A percentile compares a stretch with the other conserved stretches of the same genome.
Evolutionary conservation across 352 stramenopile genomes (phyloP).

Genomic region (Thraustochytrium striatum): DNA sequence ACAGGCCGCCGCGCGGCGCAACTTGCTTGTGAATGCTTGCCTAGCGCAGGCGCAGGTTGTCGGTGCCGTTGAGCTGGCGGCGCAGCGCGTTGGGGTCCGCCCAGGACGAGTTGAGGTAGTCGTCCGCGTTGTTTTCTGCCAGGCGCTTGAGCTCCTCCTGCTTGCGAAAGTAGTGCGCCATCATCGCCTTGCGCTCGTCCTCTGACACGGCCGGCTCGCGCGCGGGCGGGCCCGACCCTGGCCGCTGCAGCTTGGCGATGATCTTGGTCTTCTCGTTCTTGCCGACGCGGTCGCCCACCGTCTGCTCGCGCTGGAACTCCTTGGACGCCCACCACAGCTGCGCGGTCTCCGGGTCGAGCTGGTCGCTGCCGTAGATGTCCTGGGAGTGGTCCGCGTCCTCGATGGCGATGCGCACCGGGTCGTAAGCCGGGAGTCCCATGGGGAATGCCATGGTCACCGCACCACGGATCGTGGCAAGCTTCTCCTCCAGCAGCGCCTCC

Average conservation of each 20-base stretch:
- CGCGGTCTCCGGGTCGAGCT: conserved; percentile 73
- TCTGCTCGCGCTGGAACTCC: conserved; percentile 84
- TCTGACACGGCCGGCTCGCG: conserved; percentile 74
- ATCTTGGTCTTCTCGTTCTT: conserved; percentile 93
- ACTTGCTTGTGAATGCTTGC: too few relatives aligned
- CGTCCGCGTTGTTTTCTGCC: conserved; percentile 81
- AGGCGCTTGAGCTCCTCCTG: conserved; percentile 77
- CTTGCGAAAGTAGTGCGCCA: conserved; percentile 89
- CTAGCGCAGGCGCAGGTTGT: conserved; percentile 60
- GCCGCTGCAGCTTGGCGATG: conserved; percentile 78
- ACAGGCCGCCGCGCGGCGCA: too few relatives aligned
- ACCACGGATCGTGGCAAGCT: conserved; percentile 82
- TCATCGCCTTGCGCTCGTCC: conserved; percentile 92
- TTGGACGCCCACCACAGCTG: conserved; percentile 92
- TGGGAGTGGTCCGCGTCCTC: conserved; percentile 62
- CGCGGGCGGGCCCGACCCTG: conserved; percentile 74
- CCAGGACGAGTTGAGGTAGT: conserved; percentile 88
- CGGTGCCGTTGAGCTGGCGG: conserved; percentile 79
- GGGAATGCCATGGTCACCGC: conserved; percentile 89
- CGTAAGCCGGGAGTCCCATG: conserved; percentile 82
- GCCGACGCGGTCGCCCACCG: conserved; percentile 78
- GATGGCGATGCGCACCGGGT: conserved; percentile 76
- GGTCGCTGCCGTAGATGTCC: conserved; percentile 60
- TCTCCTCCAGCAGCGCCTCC: conserved; percentile 72
- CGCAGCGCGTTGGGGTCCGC: conserved; percentile 88